Evolutionary conservation across 129 eudicot genomes (phyloP).

Genomic region (Ambrosia artemisiifolia): DNA sequence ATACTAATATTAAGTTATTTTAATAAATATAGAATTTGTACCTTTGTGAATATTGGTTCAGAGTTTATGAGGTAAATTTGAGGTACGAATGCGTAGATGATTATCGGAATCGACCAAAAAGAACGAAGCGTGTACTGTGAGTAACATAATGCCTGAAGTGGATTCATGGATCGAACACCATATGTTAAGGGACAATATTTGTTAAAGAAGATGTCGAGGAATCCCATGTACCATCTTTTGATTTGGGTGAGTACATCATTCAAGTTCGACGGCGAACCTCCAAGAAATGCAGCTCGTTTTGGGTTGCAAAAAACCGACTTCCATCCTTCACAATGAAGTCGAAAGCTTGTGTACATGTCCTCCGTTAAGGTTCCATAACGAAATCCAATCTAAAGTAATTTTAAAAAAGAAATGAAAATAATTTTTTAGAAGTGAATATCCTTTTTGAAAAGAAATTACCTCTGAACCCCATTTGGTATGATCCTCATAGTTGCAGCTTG

Average conservation of each 20-base stretch:
- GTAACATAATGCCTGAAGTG: conserved; percentile 41
- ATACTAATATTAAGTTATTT: no score
- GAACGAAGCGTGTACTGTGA: conserved; percentile 41
- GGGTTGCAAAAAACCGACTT: conserved; percentile 43
- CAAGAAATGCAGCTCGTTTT: conserved; percentile 48
- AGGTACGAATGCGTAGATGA: conserved; percentile 49
- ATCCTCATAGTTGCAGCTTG: conserved; percentile 48
- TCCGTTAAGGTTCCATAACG: conserved; percentile 63
- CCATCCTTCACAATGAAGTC: conserved; percentile 54
- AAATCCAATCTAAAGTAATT: conserved; percentile 60
- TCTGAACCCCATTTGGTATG: conserved; percentile 46
- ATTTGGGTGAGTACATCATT: conserved; percentile 38
- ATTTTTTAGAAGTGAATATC: no score
- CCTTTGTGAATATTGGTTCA: conserved; percentile 34
- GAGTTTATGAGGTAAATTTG: conserved; percentile 40
- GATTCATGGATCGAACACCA: conserved; percentile 33
- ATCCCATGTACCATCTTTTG: conserved; percentile 63
- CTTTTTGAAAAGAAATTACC: conserved; percentile 12
- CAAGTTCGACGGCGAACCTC: conserved; percentile 41
- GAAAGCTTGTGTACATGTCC: conserved; percentile 42
- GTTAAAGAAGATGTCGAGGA: conserved; percentile 31
- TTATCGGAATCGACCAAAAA: conserved; percentile 41
- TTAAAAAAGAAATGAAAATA: background rate
- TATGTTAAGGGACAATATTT: conserved; percentile 34
- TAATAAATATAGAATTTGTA: background rate